phyloP scores from a whole-genome alignment of 805 yeast species.

The Clavispora carvajalis region DNA sequence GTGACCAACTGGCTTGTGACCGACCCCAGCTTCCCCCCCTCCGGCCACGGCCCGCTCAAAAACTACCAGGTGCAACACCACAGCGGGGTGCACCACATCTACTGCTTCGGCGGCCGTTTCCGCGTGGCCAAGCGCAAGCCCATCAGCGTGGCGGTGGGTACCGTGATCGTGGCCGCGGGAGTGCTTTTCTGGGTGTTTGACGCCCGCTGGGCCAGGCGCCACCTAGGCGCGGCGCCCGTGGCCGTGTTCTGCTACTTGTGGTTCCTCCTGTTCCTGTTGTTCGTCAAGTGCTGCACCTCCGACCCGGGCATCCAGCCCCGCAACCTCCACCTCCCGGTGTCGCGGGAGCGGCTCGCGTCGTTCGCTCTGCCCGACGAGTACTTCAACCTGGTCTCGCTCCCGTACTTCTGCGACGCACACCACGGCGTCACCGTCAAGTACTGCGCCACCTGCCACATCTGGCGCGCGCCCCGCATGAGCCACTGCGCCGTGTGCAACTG shows the following conservation, averaged over 20 bases:
- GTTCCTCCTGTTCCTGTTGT: slow-evolving; percentile 43
- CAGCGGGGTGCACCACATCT: slow-evolving; percentile 32
- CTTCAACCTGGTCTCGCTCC: slow-evolving; percentile 20
- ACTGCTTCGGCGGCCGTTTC: slow-evolving; percentile 62
- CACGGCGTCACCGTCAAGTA: slow-evolving; percentile 46
- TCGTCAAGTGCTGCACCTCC: slow-evolving; percentile 47
- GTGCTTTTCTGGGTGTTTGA: slow-evolving; percentile 46
- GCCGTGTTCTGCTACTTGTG: slow-evolving; percentile 56
- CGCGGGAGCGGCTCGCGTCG: slow-evolving; percentile 3
- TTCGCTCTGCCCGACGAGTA: slow-evolving; percentile 47
- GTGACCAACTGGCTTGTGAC: slow-evolving; percentile 23
- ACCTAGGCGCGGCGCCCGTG: slow-evolving; percentile 51
- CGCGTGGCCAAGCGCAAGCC: slow-evolving; percentile 41
- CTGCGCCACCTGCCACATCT: slow-evolving; percentile 48
- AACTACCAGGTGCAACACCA: slow-evolving; percentile 43
- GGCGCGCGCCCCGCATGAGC: slow-evolving; percentile 67
- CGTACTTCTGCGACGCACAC: slow-evolving; percentile 14
- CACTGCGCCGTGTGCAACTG: slow-evolving; percentile 69
- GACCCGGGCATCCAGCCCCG: slow-evolving; percentile 74
- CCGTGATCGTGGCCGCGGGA: slow-evolving; percentile 37
- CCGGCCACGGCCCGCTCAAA: slow-evolving; percentile 6
- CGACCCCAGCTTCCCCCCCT: slow-evolving; percentile 15
- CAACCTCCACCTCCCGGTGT: slow-evolving; percentile 50
- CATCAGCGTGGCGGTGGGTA: slow-evolving; percentile 30
- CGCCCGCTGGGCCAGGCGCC: slow-evolving; percentile 52